phyloP scores from a whole-genome alignment of 495 filamentous ascomycete species.

The Trichoderma parareesei region DNA sequence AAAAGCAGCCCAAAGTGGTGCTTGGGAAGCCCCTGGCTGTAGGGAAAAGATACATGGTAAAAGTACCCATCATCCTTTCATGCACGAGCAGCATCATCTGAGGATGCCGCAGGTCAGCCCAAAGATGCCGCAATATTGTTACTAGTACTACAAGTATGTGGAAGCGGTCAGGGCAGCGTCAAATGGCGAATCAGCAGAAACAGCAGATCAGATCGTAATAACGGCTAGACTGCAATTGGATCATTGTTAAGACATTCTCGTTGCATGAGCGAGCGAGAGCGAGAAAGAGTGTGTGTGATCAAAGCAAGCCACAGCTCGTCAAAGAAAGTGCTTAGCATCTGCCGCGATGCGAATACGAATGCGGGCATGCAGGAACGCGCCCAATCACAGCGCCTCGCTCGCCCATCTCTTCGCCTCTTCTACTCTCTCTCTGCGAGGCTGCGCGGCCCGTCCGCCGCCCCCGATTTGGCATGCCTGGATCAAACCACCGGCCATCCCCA shows the following conservation, averaged over 20 bases:
- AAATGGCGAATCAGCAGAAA: background rate
- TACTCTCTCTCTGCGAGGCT: background rate
- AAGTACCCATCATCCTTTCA: background rate
- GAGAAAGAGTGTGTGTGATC: background rate
- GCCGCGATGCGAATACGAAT: constrained; percentile 17
- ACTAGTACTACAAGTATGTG: background rate
- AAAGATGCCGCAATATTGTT: background rate
- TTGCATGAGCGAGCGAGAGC: background rate
- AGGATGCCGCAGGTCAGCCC: constrained; percentile 8
- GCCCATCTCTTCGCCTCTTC: background rate
- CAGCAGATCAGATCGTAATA: no score
- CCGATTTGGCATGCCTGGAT: background rate
- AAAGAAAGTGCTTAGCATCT: background rate
- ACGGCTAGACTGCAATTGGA: background rate
- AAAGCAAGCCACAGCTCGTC: background rate
- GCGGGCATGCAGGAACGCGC: constrained; percentile 10
- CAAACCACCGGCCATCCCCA: background rate
- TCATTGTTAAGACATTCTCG: background rate
- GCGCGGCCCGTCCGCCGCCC: background rate
- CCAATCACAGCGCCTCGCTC: background rate
- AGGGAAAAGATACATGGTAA: background rate
- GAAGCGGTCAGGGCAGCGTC: background rate
- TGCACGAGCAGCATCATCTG: background rate
- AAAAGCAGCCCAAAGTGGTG: background rate
- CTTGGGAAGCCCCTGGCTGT: background rate